Base-by-base conservation (phyloP, 495 filamentous ascomycete species). In the Talaromyces proteolyticus region DNA sequence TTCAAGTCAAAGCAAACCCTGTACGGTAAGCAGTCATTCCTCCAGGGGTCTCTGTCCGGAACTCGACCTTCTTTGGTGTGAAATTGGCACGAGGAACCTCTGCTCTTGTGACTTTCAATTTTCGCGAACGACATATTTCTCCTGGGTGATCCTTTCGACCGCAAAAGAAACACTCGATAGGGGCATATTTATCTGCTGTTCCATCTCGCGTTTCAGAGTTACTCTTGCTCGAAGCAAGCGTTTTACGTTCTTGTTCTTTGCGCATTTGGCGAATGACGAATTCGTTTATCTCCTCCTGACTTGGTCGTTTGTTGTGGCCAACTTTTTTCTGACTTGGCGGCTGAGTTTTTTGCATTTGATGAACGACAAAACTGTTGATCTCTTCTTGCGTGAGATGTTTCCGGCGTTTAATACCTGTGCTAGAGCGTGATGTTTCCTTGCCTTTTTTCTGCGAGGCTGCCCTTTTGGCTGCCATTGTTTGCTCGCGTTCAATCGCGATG, bases 261-360 rank as follows among this genome's bases (percentile, higher is more conserved):
- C 54, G 58, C 63, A 65, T 65, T 44, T 65, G 59, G 4, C 55
- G 55, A 4, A 65, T 51, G 11, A 65, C 62, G 36, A 59, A 65
- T 34, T 62, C 57, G 48, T 65, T 65, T 47, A 65, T 65, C 45
- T 65, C 57, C 38, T 63, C 62, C 44, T 65, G 62, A 43, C 62
- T 65, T 0, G 62, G 62, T 11, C 49, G 50, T 42, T 63, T 65
- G 21, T 21, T 29, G 42, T 65, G 59, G 2, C 59, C 52, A 6
- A 36, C 14, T 36, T 6, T 38, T 38, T 44, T 22, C 24, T 48
- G 16, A 51, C 22, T 26, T 29, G 19, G 16, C 29, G 25, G 6
- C 3, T 22, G 22, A 18, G 20, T 21, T 24, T 19, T 16, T 17
- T 25, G 47, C 60, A 65, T 65, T 25, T 61, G 52, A 6, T 47